These are phyloP conservation scores for Cercospora zeae-maydis DNA, from an alignment of 2,329 filamentous ascomycete species.

Conservation along the genomic window DNA sequence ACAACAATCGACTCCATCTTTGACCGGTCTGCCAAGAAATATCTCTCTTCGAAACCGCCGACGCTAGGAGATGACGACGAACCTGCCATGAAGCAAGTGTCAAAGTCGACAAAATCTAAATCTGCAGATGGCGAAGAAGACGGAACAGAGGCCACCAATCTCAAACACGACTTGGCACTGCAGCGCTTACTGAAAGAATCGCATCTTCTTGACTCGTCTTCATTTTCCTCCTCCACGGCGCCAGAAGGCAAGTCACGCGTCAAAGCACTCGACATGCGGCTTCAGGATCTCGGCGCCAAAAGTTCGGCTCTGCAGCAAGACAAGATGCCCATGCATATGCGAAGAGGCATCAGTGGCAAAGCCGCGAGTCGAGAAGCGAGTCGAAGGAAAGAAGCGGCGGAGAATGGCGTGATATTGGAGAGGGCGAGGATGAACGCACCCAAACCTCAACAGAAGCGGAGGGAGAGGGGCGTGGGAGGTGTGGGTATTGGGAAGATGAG, in stretches of 20 bases:
- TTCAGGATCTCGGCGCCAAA: slow-evolving; percentile 78
- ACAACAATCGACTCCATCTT: slow-evolving; percentile 35
- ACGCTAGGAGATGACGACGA: slow-evolving; percentile 23
- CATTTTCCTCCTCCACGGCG: slow-evolving; percentile 48
- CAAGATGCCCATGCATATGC: slow-evolving; percentile 83
- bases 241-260: slow-evolving; percentile 67
- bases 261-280: slow-evolving; percentile 76
- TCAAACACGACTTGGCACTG: slow-evolving; percentile 88
- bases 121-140: slow-evolving; percentile 43
- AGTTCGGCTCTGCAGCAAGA: slow-evolving; percentile 69
- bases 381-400: slow-evolving; percentile 72
- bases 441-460: slow-evolving; percentile 39
- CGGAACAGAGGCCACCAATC: slow-evolving; percentile 59
- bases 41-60: slow-evolving; percentile 60
- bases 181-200: slow-evolving; percentile 89
- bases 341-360: slow-evolving; percentile 77
- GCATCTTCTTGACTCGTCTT: slow-evolving; percentile 68
- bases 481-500: slow-evolving; percentile 77
- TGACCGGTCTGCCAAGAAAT: slow-evolving; percentile 58
- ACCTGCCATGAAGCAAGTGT: slow-evolving; percentile 23
- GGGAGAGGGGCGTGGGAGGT: slow-evolving; percentile 64
- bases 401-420: slow-evolving; percentile 89
- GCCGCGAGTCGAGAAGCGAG: slow-evolving; percentile 62
- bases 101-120: slow-evolving; percentile 20
- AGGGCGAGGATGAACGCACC: slow-evolving; percentile 44